Evolutionary conservation across 2,329 filamentous ascomycete genomes (phyloP).

Genomic region (Fusarium mundagurra): DNA sequence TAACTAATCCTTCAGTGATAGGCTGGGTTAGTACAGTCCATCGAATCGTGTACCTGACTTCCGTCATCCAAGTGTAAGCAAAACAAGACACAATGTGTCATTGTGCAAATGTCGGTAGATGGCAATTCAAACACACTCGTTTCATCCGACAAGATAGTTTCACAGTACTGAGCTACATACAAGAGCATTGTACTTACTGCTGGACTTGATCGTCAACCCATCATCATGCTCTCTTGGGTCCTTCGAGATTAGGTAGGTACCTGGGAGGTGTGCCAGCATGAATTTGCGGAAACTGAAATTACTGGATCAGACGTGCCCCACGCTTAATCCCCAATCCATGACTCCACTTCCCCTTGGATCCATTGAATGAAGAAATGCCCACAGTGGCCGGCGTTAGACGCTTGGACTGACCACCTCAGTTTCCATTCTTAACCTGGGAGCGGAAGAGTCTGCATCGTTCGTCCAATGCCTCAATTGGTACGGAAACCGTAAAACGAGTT

Average conservation of each 20-base stretch:
- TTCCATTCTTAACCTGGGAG: background rate
- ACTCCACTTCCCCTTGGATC: slow-evolving; percentile 22
- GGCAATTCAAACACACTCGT: background rate
- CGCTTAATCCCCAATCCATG: slow-evolving; percentile 38
- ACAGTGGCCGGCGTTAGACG: slow-evolving; percentile 8
- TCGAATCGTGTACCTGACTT: slow-evolving; percentile 1
- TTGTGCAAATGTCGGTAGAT: background rate
- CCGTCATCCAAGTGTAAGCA: background rate
- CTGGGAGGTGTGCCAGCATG: background rate
- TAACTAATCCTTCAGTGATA: background rate
- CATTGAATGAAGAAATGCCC: slow-evolving; percentile 20
- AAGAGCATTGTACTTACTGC: background rate
- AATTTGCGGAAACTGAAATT: slow-evolving; percentile 34
- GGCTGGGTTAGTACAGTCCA: background rate
- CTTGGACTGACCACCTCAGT: slow-evolving; percentile 7
- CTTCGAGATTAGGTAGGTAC: slow-evolving; percentile 3
- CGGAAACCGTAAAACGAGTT: background rate
- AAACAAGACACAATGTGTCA: background rate
- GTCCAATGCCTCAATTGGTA: background rate
- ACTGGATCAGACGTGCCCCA: slow-evolving; percentile 40
- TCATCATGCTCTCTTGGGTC: slow-evolving; percentile 9
- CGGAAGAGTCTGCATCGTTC: background rate
- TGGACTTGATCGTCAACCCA: slow-evolving; percentile 8
- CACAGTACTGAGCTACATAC: background rate
- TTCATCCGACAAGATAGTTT: background rate